Base-by-base conservation (phyloP, 2,329 filamentous ascomycete species). In the Fusarium sp. region DNA sequence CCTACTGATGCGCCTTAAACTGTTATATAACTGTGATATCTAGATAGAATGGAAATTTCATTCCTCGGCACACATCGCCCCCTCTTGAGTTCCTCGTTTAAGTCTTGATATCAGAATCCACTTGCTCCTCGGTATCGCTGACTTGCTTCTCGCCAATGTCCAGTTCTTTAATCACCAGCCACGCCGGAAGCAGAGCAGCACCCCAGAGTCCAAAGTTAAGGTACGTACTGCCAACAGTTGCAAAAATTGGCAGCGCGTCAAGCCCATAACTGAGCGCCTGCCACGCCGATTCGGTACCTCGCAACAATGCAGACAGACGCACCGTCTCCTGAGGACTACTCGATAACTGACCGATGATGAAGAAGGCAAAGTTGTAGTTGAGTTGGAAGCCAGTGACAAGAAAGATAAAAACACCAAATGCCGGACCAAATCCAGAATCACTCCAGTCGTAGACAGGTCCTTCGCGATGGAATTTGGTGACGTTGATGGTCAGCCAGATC, bases 351-450 rank as follows among this genome's bases (percentile, higher is more conserved):
- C 83, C 81, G 10, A 91, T 83, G 49, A 91, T 79, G 69, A 91
- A 91, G 74, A 90, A 90, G 7, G 89, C 74, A 70, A 85, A 90
- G 64, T 91, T 80, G 71, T 91, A 91, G 68, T 91, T 91, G n/a
- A 90, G 65, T 70, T 91, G 88, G 60, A 91, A 91, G 0, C 85
- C 83, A n/a, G 83, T 77, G 2, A 87, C 85, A 68, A 88, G 79
- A 64, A 91, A 83, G 5, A 91, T 64, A 68, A 88, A 91, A 26
- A 90, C 78, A 0, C 82, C 84, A 61, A 91, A 91, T 0, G 81
- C 85, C 32, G 79, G 79, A 1, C 88, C 88, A 52, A 91, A 91
- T 0, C 86, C 87, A 0, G 76, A 61, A 60, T 83, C 81, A 1
- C 71, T 68, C 89, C 89, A 91, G 72, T 91, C 89, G 67, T 84